phyloP scores from a whole-genome alignment of 176 grass and related monocot species.

The Hyparrhenia diplandra region DNA sequence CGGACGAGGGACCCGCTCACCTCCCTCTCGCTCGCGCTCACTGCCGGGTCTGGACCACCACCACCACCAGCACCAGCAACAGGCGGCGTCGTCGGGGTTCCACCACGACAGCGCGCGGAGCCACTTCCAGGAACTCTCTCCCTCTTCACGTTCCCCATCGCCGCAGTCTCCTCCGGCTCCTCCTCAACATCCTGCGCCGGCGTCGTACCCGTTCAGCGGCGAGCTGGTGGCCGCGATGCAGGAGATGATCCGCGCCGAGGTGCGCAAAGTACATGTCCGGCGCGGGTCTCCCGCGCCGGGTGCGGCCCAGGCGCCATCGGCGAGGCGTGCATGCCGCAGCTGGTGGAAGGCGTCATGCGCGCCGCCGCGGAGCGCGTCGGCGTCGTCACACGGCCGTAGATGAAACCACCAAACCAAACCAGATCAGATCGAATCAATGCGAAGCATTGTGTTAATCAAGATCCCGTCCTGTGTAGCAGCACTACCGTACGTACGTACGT shows the following conservation, averaged over 20 bases:
- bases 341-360: constrained; percentile 55
- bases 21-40: constrained; percentile 64
- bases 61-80: background rate
- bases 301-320: constrained; percentile 32
- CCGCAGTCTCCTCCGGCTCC: background rate
- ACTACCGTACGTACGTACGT: background rate
- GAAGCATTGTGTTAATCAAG: constrained; percentile 30
- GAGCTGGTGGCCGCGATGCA: constrained; percentile 56
- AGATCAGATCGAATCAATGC: constrained; percentile 13
- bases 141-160: constrained; percentile 16
- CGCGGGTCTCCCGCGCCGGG: constrained; percentile 38
- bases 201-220: constrained; percentile 29
- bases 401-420: too few relatives aligned
- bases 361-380: constrained; percentile 46
- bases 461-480: constrained; percentile 8
- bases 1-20: constrained; percentile 54
- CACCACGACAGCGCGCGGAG: constrained; percentile 43
- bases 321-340: constrained; percentile 34
- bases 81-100: constrained; percentile 8
- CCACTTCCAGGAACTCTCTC: constrained; percentile 49
- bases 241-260: constrained; percentile 86
- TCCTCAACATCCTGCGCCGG: background rate
- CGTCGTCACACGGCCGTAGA: constrained; percentile 20
- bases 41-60: constrained; percentile 59
- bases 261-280: constrained; percentile 79